Base-by-base conservation (phyloP, 2,329 filamentous ascomycete species). In the Tolypocladium pustulatum region DNA sequence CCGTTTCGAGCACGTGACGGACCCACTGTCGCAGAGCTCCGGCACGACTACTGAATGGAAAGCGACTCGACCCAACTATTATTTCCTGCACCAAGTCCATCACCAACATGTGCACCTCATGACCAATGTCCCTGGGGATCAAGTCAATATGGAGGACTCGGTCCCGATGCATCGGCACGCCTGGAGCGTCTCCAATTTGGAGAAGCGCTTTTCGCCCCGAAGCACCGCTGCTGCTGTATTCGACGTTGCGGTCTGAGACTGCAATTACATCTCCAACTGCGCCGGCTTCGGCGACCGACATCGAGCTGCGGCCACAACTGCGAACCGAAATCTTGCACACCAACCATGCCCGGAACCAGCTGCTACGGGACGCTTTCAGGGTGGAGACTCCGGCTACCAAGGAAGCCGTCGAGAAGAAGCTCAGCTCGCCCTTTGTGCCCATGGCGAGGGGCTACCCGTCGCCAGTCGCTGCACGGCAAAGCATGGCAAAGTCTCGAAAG, bases 41-140 rank as follows among this genome's bases (percentile, higher is more conserved):
- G 37, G 22, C 27, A 34, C 22, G n/a, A 8, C 54, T 40, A 9
- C 37, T 15, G 34, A 30, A 55, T 13, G 9, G 9, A 43, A 34
- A 13, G n/a, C 54, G 32, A 22, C 40, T 27, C 27, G 13, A 22
- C 15, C 32, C 38, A 49, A 27, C n/a, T 27, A 22, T 20, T 34
- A 20, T 49, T 43, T 37, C 34, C 30, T 20, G 38, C 20, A 53
- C 30, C 30, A 20, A 40, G 30, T 34, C 49, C 30, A 22, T 34
- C 30, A 53, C 17, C 49, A 53, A 13, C 55, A 78, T 78, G 75
- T 63, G 59, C 66, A 65, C 58, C 59, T 69, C 65, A 75, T 77
- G 72, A 73, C 68, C 66, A 73, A 78, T 79, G 76, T 76, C 71
- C 69, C 70, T 75, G 69, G 74, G 75, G 71, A 72, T 75, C 73